Conservation (phyloP, 202 grass and related monocot genomes). For the Zizania palustris region DNA sequence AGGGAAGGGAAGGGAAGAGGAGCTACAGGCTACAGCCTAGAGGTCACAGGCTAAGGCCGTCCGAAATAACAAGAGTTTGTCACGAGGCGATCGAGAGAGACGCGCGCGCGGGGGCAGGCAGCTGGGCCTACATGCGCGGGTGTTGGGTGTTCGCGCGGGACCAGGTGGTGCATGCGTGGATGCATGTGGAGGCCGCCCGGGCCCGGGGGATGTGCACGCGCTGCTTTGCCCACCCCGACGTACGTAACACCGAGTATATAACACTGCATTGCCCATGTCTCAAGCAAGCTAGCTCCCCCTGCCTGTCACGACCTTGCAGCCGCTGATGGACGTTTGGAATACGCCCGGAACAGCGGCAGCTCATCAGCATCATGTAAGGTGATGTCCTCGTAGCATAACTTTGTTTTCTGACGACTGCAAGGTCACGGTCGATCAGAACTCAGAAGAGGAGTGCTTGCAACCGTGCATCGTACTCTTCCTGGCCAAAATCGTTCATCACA, state of each 20-base stretch:
- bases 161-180: slow-evolving; percentile 17
- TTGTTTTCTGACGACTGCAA: neutral
- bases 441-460: neutral
- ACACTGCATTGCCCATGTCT: slow-evolving; percentile 19
- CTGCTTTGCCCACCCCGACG: neutral
- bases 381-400: neutral
- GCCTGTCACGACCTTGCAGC: neutral
- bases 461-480: neutral
- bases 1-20: neutral
- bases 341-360: neutral
- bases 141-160: slow-evolving; percentile 36
- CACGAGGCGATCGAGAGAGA: neutral
- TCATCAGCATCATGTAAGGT: neutral
- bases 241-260: neutral
- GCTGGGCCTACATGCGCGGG: slow-evolving; percentile 35
- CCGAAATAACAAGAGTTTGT: neutral
- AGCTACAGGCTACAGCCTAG: too few relatives aligned
- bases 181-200: neutral
- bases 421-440: neutral
- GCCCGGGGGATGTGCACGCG: neutral
- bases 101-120: neutral
- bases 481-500: neutral
- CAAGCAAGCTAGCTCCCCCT: neutral
- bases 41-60: neutral
- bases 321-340: slow-evolving; percentile 9